A percentile compares a stretch with the other conserved stretches of the same genome.
Conservation (phyloP, 202 grass and related monocot genomes). For the Schoenoplectus triqueter region DNA sequence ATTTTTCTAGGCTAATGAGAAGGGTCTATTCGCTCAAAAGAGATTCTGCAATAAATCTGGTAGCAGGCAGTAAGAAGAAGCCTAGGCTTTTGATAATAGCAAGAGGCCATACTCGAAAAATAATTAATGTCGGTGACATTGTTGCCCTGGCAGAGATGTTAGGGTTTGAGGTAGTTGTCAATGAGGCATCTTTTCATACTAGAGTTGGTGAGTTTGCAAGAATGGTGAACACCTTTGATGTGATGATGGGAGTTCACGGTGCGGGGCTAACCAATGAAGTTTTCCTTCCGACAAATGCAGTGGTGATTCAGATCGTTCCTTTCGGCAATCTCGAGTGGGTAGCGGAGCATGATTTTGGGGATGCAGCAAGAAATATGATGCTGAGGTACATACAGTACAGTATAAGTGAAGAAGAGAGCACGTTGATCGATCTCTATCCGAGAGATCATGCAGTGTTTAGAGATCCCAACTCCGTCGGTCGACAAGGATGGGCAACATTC, state of each 20-base stretch:
- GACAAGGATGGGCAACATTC: conserved; percentile 55
- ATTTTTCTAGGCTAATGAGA: conserved; percentile 66
- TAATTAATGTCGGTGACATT: conserved; percentile 60
- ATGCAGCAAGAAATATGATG: conserved; percentile 61
- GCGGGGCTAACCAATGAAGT: conserved; percentile 72
- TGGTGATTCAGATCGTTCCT: conserved; percentile 80
- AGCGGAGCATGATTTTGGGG: conserved; percentile 61
- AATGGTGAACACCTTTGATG: conserved; percentile 74
- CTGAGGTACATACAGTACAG: conserved; percentile 79
- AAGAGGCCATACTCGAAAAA: conserved; percentile 37
- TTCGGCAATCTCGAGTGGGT: conserved; percentile 61
- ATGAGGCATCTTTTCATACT: not conserved
- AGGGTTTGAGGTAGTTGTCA: conserved; percentile 58
- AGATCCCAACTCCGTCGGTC: conserved; percentile 50
- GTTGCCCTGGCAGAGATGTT: conserved; percentile 45
- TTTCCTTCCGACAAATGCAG: conserved; percentile 74
- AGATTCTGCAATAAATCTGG: conserved; percentile 50
- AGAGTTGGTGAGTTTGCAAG: conserved; percentile 34
- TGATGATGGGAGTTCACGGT: conserved; percentile 77
- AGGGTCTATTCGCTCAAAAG: conserved; percentile 51
- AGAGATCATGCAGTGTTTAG: conserved; percentile 51
- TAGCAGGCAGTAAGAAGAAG: not conserved
- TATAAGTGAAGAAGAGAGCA: conserved; percentile 71
- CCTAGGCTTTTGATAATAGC: conserved; percentile 61
- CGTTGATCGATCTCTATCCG: conserved; percentile 62